phyloP scores from a whole-genome alignment of 2,329 filamentous ascomycete species.

The Colletotrichum musae region DNA sequence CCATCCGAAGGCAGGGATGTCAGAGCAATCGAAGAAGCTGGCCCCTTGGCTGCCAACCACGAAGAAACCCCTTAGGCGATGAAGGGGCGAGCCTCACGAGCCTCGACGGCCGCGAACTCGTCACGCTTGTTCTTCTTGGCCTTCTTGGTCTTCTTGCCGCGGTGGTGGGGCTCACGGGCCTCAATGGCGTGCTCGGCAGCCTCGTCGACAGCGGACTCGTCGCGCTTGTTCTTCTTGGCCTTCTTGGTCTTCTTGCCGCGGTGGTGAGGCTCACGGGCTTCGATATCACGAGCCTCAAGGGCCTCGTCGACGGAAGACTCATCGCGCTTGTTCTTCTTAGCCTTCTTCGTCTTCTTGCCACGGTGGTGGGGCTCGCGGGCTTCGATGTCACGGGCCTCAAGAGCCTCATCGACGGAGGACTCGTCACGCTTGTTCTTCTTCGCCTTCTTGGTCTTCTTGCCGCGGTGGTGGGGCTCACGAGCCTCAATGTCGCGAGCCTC shows the following conservation, averaged over 20 bases:
- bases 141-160: constrained; percentile 38
- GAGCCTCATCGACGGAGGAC: constrained; percentile 13
- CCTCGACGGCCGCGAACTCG: not conserved
- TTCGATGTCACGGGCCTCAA: constrained; percentile 43
- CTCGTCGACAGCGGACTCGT: not conserved
- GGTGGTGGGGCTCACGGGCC: constrained; percentile 42
- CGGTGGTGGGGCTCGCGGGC: constrained; percentile 42
- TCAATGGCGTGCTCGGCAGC: constrained; percentile 23
- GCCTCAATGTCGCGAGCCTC: constrained; percentile 20
- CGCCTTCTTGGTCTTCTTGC: constrained; percentile 38
- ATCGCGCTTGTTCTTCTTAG: constrained; percentile 28
- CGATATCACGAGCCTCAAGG: constrained; percentile 25
- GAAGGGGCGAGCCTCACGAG: constrained; percentile 28
- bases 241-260: constrained; percentile 38
- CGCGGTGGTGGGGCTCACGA: constrained; percentile 39
- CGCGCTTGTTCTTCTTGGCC: constrained; percentile 19
- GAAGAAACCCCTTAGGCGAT: constrained; percentile 22
- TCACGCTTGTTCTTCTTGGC: constrained; percentile 19
- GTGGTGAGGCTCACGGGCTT: constrained; percentile 43
- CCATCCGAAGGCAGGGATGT: constrained; percentile 20
- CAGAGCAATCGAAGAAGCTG: constrained; percentile 24
- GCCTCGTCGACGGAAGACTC: constrained; percentile 11
- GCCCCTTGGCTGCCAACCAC: constrained; percentile 21
- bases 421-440: constrained; percentile 29
- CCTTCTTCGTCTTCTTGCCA: constrained; percentile 40